Base-by-base conservation (phyloP, 169 alveolate species). In the Toxoplasma gondii region DNA sequence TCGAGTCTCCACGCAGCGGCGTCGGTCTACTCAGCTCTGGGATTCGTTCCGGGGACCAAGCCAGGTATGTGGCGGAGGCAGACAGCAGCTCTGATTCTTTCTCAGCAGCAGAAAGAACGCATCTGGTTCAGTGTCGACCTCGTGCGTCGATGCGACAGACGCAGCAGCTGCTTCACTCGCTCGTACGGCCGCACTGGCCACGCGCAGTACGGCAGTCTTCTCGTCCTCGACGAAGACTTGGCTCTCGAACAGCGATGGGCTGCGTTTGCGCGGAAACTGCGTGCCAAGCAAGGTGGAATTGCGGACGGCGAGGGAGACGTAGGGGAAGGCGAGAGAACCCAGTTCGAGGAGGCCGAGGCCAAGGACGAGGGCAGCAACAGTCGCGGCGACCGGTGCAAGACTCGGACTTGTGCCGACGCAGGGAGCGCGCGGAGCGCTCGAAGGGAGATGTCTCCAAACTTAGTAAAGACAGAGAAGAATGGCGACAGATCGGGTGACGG, bases 81-180 rank as follows among this genome's bases (percentile, higher is more conserved):
- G 86, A n/a, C 43, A 1, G 86, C 39, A 36, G 90, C 54, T 5
- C 64, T 43, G 67, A 31, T 43, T 22, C 90, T 82, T 34, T 43
- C 53, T 39, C 84, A 36, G 39, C 24, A 67, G 54, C 92, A 88
- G 84, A 88, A 88, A 36, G 53, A 58, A 5, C 44, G 74, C 81
- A 38, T 54, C 9, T 88, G 92, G 92, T 54, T 36, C 41, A 38
- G 12, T 17, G 92, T 88, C 9, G 92, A 88, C 41, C 64, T 88
- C 49, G 92, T 88, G 38, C 44, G 84, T 12, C 49, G 81, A 36
- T 2, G 31, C 38, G 74, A 54, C 39, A 38, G 16, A 10, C 92
- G 92, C 36, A 88, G 92, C 92, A 58, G 84, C 92, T 88, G 92
- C 84, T 88, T 88, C 92, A 88, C 92, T 58, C 81, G 84, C 43